phyloP scores from a whole-genome alignment of 345 rosid species.

The Rubroshorea leprosula region DNA sequence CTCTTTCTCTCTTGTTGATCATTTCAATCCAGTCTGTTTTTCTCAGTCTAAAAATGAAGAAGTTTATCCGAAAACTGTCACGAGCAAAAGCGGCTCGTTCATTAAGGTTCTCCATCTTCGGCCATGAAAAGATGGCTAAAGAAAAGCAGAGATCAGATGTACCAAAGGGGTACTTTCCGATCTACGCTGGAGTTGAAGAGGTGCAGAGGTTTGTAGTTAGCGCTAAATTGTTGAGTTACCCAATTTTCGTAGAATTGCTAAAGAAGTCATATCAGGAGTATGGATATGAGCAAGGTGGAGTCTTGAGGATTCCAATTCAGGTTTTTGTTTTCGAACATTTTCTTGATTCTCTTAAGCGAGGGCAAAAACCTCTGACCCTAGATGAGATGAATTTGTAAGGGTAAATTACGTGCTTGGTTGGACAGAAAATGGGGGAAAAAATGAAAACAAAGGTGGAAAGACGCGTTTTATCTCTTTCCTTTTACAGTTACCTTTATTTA shows the following conservation, averaged over 20 bases:
- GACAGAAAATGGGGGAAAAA: background rate
- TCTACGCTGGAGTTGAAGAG: slow-evolving; percentile 18
- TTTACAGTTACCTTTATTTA: background rate
- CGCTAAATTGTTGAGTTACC: slow-evolving; percentile 16
- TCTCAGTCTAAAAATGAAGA: too few relatives aligned
- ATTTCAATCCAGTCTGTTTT: too few relatives aligned
- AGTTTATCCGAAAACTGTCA: slow-evolving; percentile 10
- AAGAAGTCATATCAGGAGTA: slow-evolving; percentile 21
- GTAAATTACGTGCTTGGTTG: background rate
- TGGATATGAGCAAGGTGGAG: slow-evolving; percentile 23
- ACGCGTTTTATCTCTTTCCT: too few relatives aligned
- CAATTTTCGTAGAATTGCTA: slow-evolving; percentile 15
- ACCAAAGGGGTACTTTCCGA: slow-evolving; percentile 21
- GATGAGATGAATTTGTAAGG: background rate
- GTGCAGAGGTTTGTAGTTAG: slow-evolving; percentile 17
- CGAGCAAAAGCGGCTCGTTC: slow-evolving; percentile 5
- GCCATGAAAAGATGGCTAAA: too few relatives aligned
- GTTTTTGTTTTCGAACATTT: slow-evolving; percentile 15
- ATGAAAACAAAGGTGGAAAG: background rate
- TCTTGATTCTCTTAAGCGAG: slow-evolving; percentile 16
- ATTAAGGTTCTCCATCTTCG: slow-evolving; percentile 6
- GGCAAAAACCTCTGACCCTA: slow-evolving; percentile 5
- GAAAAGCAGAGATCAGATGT: slow-evolving; percentile 6
- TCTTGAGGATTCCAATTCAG: slow-evolving; percentile 19
- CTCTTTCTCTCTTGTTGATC: too few relatives aligned